These are phyloP conservation scores for Darksidea phi DNA, from an alignment of 495 filamentous ascomycete species.

Conservation along the genomic window DNA sequence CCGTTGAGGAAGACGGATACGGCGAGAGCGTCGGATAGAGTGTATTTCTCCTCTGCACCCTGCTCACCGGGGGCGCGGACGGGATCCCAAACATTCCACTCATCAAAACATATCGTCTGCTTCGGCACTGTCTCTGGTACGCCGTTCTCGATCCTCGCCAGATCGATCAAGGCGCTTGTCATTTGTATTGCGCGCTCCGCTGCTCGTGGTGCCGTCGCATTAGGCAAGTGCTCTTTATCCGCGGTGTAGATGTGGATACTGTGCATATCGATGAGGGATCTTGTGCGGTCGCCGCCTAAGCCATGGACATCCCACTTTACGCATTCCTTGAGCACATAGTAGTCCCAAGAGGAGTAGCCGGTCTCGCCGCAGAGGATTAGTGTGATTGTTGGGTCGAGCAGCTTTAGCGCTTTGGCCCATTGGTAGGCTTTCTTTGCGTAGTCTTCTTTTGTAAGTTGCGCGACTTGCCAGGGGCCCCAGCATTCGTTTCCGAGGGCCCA, in stretches of 20 bases:
- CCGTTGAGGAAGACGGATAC: constrained; percentile 75
- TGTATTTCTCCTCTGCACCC: constrained; percentile 50
- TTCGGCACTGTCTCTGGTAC: constrained; percentile 56
- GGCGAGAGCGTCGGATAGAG: constrained; percentile 71
- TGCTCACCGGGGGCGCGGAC: constrained; percentile 59
- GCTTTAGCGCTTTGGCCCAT: constrained; percentile 78
- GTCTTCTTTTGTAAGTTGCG: constrained; percentile 68
- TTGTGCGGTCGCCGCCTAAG: constrained; percentile 39
- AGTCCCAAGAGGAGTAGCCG: constrained; percentile 68
- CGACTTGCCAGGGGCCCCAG: constrained; percentile 79
- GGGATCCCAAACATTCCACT: constrained; percentile 86
- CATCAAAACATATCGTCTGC: constrained; percentile 76
- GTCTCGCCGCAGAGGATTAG: constrained; percentile 72
- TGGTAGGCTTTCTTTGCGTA: constrained; percentile 75
- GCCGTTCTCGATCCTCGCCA: constrained; percentile 67
- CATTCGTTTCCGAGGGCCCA: constrained; percentile 72
- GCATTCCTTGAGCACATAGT: constrained; percentile 67
- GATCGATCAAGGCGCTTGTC: constrained; percentile 64
- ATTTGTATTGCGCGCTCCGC: constrained; percentile 76
- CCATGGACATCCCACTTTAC: constrained; percentile 51
- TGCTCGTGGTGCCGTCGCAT: constrained; percentile 56
- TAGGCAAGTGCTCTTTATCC: constrained; percentile 46
- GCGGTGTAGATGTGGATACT: constrained; percentile 71
- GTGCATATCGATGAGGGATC: constrained; percentile 63
- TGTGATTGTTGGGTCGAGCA: constrained; percentile 64